Percentiles rank a stretch among this genome's conserved stretches.
These are phyloP conservation scores for Ormosia semicastrata DNA, from an alignment of 306 rosid species.

Conservation along the genomic window DNA sequence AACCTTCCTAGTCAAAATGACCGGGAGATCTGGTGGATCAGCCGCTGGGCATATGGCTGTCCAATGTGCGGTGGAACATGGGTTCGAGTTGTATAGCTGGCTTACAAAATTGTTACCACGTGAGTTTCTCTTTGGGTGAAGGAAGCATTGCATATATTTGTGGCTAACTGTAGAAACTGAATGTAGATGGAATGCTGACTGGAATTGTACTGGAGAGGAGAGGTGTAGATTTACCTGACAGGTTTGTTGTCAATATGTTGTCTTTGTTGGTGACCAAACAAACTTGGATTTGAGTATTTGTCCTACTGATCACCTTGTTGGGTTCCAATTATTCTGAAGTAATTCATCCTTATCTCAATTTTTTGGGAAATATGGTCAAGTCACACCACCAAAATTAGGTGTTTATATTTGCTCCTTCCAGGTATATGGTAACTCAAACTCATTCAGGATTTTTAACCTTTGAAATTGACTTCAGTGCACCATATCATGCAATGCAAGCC, in stretches of 20 bases:
- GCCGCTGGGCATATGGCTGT: slow-evolving; percentile 96
- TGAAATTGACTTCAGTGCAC: background rate
- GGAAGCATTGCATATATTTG: background rate
- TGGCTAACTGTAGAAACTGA: background rate
- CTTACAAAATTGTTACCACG: background rate
- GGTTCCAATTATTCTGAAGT: background rate
- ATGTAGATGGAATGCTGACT: slow-evolving; percentile 23
- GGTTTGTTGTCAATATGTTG: background rate
- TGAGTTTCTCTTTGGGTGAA: slow-evolving; percentile 11
- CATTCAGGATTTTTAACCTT: background rate
- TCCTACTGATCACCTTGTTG: slow-evolving; percentile 11
- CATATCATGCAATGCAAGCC: background rate
- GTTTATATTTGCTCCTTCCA: background rate
- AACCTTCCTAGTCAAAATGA: slow-evolving; percentile 54
- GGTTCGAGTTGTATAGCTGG: slow-evolving; percentile 86
- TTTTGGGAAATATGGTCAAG: background rate
- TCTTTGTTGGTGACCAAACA: background rate
- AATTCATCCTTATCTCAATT: background rate
- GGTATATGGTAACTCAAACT: background rate
- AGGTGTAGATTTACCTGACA: slow-evolving; percentile 22
- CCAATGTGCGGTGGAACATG: slow-evolving; percentile 99
- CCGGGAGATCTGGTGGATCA: slow-evolving; percentile 89
- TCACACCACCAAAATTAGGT: background rate
- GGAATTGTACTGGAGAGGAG: slow-evolving; percentile 34
- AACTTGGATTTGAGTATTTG: background rate